Conservation (phyloP, 768 basidiomycete genomes). For the Rhizopogon roseolus region DNA sequence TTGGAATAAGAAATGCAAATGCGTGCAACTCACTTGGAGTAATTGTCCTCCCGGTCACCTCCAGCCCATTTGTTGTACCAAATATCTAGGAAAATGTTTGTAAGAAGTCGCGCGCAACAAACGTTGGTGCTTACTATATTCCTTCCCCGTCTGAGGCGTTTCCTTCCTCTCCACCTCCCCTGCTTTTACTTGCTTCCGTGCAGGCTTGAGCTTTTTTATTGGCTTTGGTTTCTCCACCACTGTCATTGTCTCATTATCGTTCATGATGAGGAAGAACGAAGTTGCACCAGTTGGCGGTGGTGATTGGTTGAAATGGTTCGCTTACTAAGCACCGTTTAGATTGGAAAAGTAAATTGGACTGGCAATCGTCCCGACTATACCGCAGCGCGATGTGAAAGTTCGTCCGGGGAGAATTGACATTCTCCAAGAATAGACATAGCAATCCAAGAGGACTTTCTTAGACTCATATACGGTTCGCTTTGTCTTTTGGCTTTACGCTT, state of each 20-base stretch:
- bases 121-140: constrained; percentile 71
- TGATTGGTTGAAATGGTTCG: background rate
- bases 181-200: constrained; percentile 88
- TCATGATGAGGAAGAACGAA: constrained; percentile 22
- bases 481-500: too few relatives aligned
- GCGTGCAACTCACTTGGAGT: constrained; percentile 71
- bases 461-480: too few relatives aligned
- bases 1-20: background rate
- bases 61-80: constrained; percentile 99
- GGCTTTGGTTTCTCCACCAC: constrained; percentile 20
- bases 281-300: too few relatives aligned
- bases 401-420: too few relatives aligned
- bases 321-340: background rate
- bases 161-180: constrained; percentile 90
- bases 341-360: too few relatives aligned
- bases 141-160: constrained; percentile 88
- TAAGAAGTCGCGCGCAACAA: constrained; percentile 3
- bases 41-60: constrained; percentile 93
- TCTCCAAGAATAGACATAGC: too few relatives aligned
- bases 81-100: constrained; percentile 52
- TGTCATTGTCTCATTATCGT: constrained; percentile 20
- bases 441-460: too few relatives aligned
- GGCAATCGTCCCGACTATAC: too few relatives aligned
- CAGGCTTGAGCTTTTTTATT: constrained; percentile 77
- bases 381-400: too few relatives aligned